Base-by-base conservation (phyloP, 345 rosid species). In the Brassica carinata region DNA sequence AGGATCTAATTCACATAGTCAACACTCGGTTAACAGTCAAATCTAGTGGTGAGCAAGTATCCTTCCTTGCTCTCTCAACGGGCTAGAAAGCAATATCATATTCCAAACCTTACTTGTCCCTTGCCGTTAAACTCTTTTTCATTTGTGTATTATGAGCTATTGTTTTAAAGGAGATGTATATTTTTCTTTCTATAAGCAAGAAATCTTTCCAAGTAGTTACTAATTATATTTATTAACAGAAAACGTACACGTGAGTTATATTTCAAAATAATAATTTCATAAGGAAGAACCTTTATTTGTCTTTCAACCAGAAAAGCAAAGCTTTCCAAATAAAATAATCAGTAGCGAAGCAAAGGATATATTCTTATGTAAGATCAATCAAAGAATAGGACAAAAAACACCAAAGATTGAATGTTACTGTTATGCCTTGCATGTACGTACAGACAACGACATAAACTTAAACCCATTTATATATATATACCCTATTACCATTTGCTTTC, bases 271-370 rank as follows among this genome's bases (percentile, higher is more conserved):
- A 43, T 66, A 62, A 62, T 3, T 67, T 68, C 5, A 17, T 29
- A 26, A 10, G 63, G 7, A 45, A 69, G 23, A 69, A 45, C 43
- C 34, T 77, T 68, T 55, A 27, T 10, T n/a, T 10, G 4, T 29
- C 38, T 69, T 62, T 48, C 5, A 17, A 40, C 23, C 34, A 43
- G 62, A 18, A 45, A 59, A 15, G 58, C 58, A 51, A 14, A 48
- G 58, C 58, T 51, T 51, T 30, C 64, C 36, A 62, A 62, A 77
- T 62, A 62, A 70, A 73, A 18, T 57, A 66, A 79, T 0, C 53
- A 67, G 66, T 64, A 77, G 71, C 75, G 17, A 77, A 77, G 81
- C 64, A 71, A 77, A 77, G 81, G 18, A 77, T 63, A 77, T 63
- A 71, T 71, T 71, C 81, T 19, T 10, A 48, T 33, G 64, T 5